These are phyloP conservation scores for Starmera amethionina DNA, from an alignment of 805 yeast species.

Conservation along the genomic window DNA sequence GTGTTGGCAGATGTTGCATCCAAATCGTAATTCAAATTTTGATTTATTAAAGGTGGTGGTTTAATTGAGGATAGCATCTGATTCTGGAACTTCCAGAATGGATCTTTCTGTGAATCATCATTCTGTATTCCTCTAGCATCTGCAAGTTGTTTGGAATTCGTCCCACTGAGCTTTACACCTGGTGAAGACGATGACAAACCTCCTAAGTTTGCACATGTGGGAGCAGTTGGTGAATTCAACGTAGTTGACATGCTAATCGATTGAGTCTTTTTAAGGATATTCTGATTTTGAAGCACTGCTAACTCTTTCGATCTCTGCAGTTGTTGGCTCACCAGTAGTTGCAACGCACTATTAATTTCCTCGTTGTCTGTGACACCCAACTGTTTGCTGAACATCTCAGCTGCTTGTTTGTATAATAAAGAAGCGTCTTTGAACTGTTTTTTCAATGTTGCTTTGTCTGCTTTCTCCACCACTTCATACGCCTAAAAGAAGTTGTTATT, in stretches of 20 bases:
- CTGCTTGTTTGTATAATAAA: constrained; percentile 26
- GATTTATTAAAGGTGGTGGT: constrained; percentile 5
- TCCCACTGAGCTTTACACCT: too few species aligned
- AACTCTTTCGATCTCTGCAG: constrained; percentile 22
- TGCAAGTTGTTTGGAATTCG: constrained; percentile 1
- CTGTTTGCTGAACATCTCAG: constrained; percentile 22
- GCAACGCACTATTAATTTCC: constrained; percentile 21
- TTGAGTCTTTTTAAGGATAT: constrained; percentile 2
- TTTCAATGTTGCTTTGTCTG: constrained; percentile 36
- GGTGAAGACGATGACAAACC: background rate
- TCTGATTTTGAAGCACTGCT: constrained; percentile 3
- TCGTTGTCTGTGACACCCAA: constrained; percentile 13
- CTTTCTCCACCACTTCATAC: constrained; percentile 40
- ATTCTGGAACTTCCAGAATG: constrained; percentile 12
- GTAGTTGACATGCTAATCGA: constrained; percentile 1
- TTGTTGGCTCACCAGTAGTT: constrained; percentile 21
- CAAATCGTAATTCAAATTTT: background rate
- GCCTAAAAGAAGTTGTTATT: constrained; percentile 24
- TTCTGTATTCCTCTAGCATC: constrained; percentile 6
- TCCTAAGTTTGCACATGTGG: background rate
- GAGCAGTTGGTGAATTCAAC: background rate
- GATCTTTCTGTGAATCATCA: constrained; percentile 8
- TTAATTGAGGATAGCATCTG: constrained; percentile 13
- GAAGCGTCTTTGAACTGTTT: constrained; percentile 34
- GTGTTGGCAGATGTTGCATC: background rate